A percentile compares a stretch with the other conserved stretches of the same genome.
Evolutionary conservation across 2,329 filamentous ascomycete genomes (phyloP).

Genomic region (Apiospora marii): DNA sequence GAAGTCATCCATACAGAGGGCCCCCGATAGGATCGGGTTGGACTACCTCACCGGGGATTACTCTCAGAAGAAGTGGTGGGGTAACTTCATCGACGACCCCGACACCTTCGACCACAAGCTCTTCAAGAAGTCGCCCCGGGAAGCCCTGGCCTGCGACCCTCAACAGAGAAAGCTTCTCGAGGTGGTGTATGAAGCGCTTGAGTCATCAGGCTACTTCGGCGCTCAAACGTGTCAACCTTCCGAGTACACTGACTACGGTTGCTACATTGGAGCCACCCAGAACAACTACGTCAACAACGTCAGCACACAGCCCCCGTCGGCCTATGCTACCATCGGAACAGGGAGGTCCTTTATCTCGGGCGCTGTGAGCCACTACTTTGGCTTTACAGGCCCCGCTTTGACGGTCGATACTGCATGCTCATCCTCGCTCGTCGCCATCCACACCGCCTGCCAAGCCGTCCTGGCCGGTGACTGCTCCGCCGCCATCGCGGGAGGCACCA

Average conservation of each 20-base stretch:
- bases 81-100: conserved; percentile 37
- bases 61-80: conserved; percentile 38
- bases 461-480: conserved; percentile 39
- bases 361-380: conserved; percentile 45
- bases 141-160: conserved; percentile 33
- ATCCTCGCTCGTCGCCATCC: conserved; percentile 46
- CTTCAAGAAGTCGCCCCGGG: conserved; percentile 35
- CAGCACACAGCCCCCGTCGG: conserved; percentile 44
- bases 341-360: conserved; percentile 39
- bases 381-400: conserved; percentile 44
- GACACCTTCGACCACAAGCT: conserved; percentile 40
- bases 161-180: conserved; percentile 34
- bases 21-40: conserved; percentile 13
- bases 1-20: conserved; percentile 21
- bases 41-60: conserved; percentile 23
- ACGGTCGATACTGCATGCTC: conserved; percentile 49
- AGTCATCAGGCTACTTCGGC: conserved; percentile 38
- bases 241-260: conserved; percentile 39
- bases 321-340: conserved; percentile 45
- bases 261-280: conserved; percentile 46
- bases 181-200: conserved; percentile 38
- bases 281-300: conserved; percentile 52
- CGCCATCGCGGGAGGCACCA: conserved; percentile 46
- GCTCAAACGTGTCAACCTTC: conserved; percentile 20
- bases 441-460: conserved; percentile 47